phyloP scores from a whole-genome alignment of 2,329 filamentous ascomycete genomes.

The Colletotrichum graminicola region DNA sequence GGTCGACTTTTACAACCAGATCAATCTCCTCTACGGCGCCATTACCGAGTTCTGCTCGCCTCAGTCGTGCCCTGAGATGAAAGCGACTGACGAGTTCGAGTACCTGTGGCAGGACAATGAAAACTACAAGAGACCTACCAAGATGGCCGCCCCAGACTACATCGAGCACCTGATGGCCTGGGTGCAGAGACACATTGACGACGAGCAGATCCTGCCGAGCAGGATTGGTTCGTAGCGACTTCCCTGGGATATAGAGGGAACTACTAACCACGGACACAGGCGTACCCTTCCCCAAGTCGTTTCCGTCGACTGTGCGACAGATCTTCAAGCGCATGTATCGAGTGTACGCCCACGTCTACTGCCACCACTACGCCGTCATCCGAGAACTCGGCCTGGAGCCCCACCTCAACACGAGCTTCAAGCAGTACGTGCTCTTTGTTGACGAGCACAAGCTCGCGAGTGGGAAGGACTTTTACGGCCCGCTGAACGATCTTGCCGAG shows the following conservation, averaged over 20 bases:
- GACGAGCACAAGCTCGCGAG: conserved; percentile 94
- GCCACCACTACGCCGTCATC: conserved; percentile 98
- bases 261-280: conserved; percentile 60
- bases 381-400: conserved; percentile 95
- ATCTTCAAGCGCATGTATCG: conserved; percentile 99
- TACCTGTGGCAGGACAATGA: conserved; percentile 99
- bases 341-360: conserved; percentile 99
- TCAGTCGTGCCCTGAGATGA: conserved; percentile 98
- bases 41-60: conserved; percentile 99
- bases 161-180: conserved; percentile 98
- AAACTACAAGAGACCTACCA: conserved; percentile 94
- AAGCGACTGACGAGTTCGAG: conserved; percentile 99
- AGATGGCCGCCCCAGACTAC: conserved; percentile 97
- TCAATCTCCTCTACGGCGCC: conserved; percentile 97
- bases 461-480: conserved; percentile 97
- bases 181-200: conserved; percentile 96
- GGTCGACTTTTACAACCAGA: conserved; percentile 99
- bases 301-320: conserved; percentile 88
- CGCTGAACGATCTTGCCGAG: conserved; percentile 93
- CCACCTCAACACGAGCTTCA: conserved; percentile 98
- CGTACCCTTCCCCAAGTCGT: conserved; percentile 94
- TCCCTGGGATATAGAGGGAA: too few relatives aligned
- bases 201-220: conserved; percentile 94
- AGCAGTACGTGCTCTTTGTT: conserved; percentile 98
- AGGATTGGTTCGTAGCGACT: conserved; percentile 74